phyloP scores from a whole-genome alignment of 495 filamentous ascomycete genomes.

The Halenospora varia region DNA sequence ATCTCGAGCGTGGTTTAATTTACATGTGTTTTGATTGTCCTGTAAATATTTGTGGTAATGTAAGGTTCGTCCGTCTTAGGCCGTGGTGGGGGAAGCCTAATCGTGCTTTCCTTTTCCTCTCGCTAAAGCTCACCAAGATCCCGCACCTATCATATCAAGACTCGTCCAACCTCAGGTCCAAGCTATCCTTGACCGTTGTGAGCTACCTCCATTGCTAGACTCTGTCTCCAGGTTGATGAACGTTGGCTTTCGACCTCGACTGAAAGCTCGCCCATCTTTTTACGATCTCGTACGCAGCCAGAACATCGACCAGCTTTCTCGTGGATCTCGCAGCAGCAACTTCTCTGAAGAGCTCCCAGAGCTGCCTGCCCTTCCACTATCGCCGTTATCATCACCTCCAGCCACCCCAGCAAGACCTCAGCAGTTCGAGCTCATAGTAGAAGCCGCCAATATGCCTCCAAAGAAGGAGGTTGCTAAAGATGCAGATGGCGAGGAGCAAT shows the following conservation, averaged over 20 bases:
- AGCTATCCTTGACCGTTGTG: too few relatives aligned
- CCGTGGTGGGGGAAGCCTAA: conserved; percentile 1
- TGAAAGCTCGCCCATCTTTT: conserved; percentile 58
- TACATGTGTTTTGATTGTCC: not conserved
- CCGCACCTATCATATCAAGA: not conserved
- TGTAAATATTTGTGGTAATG: too few relatives aligned
- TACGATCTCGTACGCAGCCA: conserved; percentile 52
- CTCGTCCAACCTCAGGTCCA: not conserved
- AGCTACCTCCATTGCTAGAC: conserved; percentile 8
- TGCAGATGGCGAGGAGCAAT: conserved; percentile 27
- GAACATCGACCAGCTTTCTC: conserved; percentile 32
- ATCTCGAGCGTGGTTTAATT: too few relatives aligned
- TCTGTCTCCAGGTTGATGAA: conserved; percentile 21
- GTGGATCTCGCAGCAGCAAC: conserved; percentile 3
- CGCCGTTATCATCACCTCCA: conserved; percentile 9
- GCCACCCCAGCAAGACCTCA: not conserved
- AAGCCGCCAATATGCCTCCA: conserved; percentile 18
- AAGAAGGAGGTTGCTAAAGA: conserved; percentile 18
- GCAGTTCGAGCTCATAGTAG: not conserved
- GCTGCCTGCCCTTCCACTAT: conserved; percentile 19
- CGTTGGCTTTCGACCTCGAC: conserved; percentile 52
- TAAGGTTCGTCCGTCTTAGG: too few relatives aligned
- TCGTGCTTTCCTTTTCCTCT: conserved; percentile 8
- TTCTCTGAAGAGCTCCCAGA: conserved; percentile 10
- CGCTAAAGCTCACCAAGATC: conserved; percentile 12